Evolutionary conservation across 2,329 filamentous ascomycete species (phyloP), one percentile per base, ranked within the genome.

Genomic region (Ophiostoma angusticollis): DNA sequence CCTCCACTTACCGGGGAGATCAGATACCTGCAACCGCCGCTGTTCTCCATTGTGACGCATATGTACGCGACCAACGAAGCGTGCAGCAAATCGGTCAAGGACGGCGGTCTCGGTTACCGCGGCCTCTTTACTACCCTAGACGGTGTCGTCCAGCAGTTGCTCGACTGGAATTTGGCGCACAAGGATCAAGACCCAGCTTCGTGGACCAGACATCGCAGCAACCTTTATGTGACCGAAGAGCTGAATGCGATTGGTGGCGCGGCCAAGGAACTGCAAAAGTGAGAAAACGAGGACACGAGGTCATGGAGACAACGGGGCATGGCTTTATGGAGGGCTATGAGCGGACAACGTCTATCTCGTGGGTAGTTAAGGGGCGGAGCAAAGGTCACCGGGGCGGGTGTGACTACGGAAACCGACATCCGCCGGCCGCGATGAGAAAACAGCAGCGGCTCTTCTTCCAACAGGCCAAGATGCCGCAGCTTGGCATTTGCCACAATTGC

Each of bases 101-200:
- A 56, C 5, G 62, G 61, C 9, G 62, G 61, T 1, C 46, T 65
- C 13, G 61, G 59, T 1, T 64, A 62, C 42, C 41, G 41, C 0
- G 62, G 60, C 0, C 48, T 62, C 1, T 8, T 61, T 9, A 61
- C 55, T 0, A 64, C 60, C 9, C 49, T 61, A 1, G 58, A 64
- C 18, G 61, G 62, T 2, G 56, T 65, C 51, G 47, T 50, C n/a
- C 49, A 56, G 35, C 53, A 64, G 47, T 46, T 65, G 1, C 44
- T 64, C 0, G 60, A 63, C 28, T 64, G 61, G 60, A 64, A 65
- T 42, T 45, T 42, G 2, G 58, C 60, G 41, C 60, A 63, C 32
- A 48, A 42, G 11, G 44, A 45, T 11, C 37, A 46, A 17, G 46
- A 43, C 8, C 35, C 23, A 32, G 24, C 22, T 29, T 45, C 35